Evolutionary conservation across 2,329 filamentous ascomycete genomes (phyloP), one percentile per base, ranked within the genome.

Genomic region (Xylariaceae sp.): DNA sequence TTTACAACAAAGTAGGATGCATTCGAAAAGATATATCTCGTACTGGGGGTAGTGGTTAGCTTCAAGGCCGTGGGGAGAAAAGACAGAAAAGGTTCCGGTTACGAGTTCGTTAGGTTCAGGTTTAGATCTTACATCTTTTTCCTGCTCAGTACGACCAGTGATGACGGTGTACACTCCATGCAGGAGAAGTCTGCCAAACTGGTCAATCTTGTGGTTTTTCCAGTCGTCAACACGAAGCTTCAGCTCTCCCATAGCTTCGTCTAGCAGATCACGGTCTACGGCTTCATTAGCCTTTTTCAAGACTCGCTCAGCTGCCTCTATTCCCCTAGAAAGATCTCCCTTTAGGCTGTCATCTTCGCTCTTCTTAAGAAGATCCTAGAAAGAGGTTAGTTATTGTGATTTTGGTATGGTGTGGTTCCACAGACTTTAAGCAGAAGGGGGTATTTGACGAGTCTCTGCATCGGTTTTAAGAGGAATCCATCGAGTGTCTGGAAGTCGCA

Each of bases 21-120:
- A 87, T 65, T 97, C 88, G 66, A 98, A 98, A 22, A 98, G 82
- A 67, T 95, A 98, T 50, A 98, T 94, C 66, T 95, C 92, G 65
- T 97, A 98, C 87, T 95, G 56, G 5, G 32, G 58, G 38, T 42
- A 29, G 46, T 16, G 44, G 40, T 55, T 37, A 54, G 48, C 48
- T 10, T 59, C 42, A 57, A 48, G 44, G 33, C 44, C 41, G 40
- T 41, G 39, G n/a, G n/a, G 12, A 20, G 22, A 14, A 19, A 3
- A 25, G 21, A 22, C 37, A 32, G 36, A 40, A 44, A 23, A 42
- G 45, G 72, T 78, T 64, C 69, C 44, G 32, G 42, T 40, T 27
- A n/a, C n/a, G n/a, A n/a, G n/a, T n/a, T n/a, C n/a, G n/a, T n/a
- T n/a, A n/a, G n/a, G n/a, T n/a, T n/a, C n/a, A n/a, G n/a, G n/a